Evolutionary conservation across 208 protist species (phyloP).

Genomic region (Naegleria gruberi): DNA sequence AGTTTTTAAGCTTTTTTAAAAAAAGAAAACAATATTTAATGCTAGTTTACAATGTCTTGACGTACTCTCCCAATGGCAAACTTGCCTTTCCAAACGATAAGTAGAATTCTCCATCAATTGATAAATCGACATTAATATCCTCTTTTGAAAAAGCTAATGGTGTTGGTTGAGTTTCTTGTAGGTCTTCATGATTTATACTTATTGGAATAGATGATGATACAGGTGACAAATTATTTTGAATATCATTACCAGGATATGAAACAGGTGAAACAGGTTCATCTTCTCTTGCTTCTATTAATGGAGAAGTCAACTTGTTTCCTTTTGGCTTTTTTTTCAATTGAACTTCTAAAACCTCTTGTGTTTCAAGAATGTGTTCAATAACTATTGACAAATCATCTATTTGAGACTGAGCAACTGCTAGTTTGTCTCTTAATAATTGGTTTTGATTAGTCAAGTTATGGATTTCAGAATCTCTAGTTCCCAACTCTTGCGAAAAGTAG

Average conservation of each 20-base stretch:
- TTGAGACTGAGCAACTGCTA: not conserved
- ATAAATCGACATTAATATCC: not conserved
- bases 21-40: not conserved
- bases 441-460: not conserved
- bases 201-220: not conserved
- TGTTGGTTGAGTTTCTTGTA: not conserved
- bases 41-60: not conserved
- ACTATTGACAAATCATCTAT: not conserved
- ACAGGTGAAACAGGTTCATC: not conserved
- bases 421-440: not conserved
- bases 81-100: not conserved
- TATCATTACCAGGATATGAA: not conserved
- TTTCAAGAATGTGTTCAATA: not conserved
- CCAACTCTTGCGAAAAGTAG: not conserved
- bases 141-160: not conserved
- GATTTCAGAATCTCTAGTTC: not conserved
- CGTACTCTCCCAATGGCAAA: not conserved
- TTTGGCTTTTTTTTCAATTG: not conserved
- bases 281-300: too few species aligned
- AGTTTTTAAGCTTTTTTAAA: too few species aligned
- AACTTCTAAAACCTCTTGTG: not conserved
- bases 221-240: not conserved
- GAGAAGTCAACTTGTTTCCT: not conserved
- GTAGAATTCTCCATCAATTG: not conserved
- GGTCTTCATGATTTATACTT: not conserved